phyloP scores from a whole-genome alignment of 768 basidiomycete genomes.

The Kwoniella bestiolae region DNA sequence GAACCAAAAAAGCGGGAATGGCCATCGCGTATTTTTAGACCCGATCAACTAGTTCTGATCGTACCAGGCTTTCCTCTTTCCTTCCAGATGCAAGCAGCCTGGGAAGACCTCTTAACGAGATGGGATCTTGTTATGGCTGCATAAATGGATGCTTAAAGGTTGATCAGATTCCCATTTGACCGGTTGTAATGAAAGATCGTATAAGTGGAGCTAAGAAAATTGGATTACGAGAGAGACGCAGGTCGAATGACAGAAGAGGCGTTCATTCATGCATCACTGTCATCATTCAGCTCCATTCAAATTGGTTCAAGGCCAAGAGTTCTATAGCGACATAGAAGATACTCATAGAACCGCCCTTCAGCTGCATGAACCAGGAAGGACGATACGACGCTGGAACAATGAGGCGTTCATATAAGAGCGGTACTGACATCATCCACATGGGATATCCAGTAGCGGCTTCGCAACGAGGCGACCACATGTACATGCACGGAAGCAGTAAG shows the following conservation, averaged over 20 bases:
- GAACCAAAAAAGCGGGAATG: constrained; percentile 5
- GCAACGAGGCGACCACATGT: no score
- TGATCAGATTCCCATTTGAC: not conserved
- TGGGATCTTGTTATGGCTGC: no score
- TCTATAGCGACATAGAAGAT: no score
- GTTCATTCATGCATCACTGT: not conserved
- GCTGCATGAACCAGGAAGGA: no score
- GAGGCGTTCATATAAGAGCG: no score
- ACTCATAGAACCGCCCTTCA: no score
- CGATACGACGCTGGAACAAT: no score
- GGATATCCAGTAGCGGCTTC: no score
- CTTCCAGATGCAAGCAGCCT: not conserved
- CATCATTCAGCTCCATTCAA: no score
- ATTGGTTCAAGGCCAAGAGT: no score
- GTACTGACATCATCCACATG: no score
- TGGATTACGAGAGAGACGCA: not conserved
- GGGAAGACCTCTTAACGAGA: not conserved
- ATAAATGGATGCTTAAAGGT: not conserved
- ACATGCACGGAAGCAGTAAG: no score
- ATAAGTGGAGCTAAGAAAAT: not conserved
- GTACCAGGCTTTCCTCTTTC: not conserved
- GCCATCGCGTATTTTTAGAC: constrained; percentile 4
- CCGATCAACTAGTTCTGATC: constrained; percentile 1
- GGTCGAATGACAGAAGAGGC: constrained; percentile 23
- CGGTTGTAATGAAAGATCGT: not conserved